Conservation (phyloP, 2,329 filamentous ascomycete genomes). For the Acrodontium crateriforme region DNA sequence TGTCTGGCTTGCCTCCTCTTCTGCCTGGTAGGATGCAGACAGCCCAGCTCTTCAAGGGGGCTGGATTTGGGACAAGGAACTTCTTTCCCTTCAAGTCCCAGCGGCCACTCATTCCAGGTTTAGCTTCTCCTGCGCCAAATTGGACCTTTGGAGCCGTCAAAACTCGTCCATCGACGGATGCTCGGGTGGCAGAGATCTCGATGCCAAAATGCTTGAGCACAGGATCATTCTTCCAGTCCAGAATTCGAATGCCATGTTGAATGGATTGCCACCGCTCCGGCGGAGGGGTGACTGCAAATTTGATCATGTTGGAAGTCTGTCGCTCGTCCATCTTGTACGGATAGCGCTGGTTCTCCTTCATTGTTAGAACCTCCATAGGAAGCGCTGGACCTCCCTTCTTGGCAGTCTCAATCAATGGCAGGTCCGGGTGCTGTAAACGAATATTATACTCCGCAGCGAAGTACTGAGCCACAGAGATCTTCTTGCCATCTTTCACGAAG, state of each 20-base stretch:
- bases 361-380: constrained; percentile 42
- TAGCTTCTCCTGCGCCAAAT: constrained; percentile 42
- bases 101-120: constrained; percentile 55
- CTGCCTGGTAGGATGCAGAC: constrained; percentile 52
- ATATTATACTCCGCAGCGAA: constrained; percentile 39
- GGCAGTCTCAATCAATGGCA: constrained; percentile 47
- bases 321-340: constrained; percentile 43
- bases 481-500: constrained; percentile 27
- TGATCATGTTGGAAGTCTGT: constrained; percentile 80
- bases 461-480: constrained; percentile 46
- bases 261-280: constrained; percentile 54
- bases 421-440: constrained; percentile 28
- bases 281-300: constrained; percentile 73
- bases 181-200: constrained; percentile 49
- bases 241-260: constrained; percentile 48
- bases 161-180: constrained; percentile 51
- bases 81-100: constrained; percentile 80
- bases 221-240: constrained; percentile 55
- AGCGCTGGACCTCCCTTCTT: constrained; percentile 35
- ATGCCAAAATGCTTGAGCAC: constrained; percentile 64
- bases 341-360: constrained; percentile 44
- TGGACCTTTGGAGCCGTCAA: constrained; percentile 57
- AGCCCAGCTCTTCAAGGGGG: constrained; percentile 55
- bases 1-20: constrained; percentile 31
- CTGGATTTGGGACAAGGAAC: constrained; percentile 52